phyloP scores from a whole-genome alignment of 1,284 basidiomycete species.

The Trichosporon sp. region DNA sequence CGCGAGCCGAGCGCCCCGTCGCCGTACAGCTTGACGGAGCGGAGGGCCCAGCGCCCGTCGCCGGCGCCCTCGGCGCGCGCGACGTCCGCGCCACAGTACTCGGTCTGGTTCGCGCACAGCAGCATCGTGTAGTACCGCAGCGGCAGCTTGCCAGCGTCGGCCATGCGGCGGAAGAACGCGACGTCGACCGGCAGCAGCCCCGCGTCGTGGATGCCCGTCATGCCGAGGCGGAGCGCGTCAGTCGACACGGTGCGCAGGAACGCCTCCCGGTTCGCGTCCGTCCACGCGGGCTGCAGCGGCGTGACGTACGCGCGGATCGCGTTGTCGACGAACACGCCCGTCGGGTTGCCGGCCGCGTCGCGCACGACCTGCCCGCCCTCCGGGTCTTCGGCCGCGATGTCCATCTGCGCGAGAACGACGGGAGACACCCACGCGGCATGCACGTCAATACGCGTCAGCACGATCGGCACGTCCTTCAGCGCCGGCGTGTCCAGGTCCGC shows the following conservation, averaged over 20 bases:
- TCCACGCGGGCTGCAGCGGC: slow-evolving; percentile 58
- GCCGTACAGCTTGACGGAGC: slow-evolving; percentile 75
- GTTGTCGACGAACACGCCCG: slow-evolving; percentile 57
- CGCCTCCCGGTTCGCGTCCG: slow-evolving; percentile 57
- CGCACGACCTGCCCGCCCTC: slow-evolving; percentile 73
- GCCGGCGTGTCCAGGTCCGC: slow-evolving; percentile 63
- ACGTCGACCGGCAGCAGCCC: slow-evolving; percentile 57
- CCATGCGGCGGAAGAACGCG: slow-evolving; percentile 65
- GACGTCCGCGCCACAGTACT: slow-evolving; percentile 64
- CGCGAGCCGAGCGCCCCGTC: slow-evolving; percentile 81
- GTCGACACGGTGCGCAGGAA: slow-evolving; percentile 63
- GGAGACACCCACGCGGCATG: slow-evolving; percentile 80
- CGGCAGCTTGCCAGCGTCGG: slow-evolving; percentile 60
- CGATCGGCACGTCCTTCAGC: slow-evolving; percentile 63
- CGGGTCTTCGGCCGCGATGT: slow-evolving; percentile 56
- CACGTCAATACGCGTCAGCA: slow-evolving; percentile 68
- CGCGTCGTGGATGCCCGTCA: slow-evolving; percentile 82
- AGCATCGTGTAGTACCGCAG: slow-evolving; percentile 72
- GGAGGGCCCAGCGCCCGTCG: slow-evolving; percentile 64
- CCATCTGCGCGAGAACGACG: slow-evolving; percentile 60
- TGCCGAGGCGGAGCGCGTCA: slow-evolving; percentile 66
- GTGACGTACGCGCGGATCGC: slow-evolving; percentile 41
- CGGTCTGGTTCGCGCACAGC: slow-evolving; percentile 53
- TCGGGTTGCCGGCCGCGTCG: slow-evolving; percentile 61
- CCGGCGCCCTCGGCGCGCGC: slow-evolving; percentile 52